These are phyloP conservation scores for Ceriops decandra DNA, from an alignment of 345 rosid genomes.

Conservation along the genomic window DNA sequence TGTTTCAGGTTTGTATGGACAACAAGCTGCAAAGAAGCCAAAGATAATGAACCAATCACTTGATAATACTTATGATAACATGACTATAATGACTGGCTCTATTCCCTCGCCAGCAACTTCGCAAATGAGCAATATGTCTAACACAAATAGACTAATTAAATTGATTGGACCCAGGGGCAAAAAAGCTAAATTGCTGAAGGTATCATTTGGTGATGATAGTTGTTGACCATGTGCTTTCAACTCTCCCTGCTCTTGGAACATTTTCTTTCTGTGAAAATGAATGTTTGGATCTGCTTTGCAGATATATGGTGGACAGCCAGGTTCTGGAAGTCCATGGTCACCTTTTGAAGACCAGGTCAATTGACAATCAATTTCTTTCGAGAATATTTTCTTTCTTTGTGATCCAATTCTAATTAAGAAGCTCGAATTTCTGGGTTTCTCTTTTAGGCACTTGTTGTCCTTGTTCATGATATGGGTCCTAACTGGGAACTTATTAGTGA, in stretches of 20 bases:
- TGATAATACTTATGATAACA: conserved; percentile 61
- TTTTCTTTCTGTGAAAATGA: conserved; percentile 21
- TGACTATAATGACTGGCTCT: conserved; percentile 51
- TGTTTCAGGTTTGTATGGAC: conserved; percentile 64
- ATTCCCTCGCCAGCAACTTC: conserved; percentile 83
- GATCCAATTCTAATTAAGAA: conserved; percentile 15
- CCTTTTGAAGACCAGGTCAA: conserved; percentile 96
- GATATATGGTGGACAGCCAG: conserved; percentile 71
- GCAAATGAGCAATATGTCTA: conserved; percentile 93
- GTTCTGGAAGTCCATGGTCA: conserved; percentile 89
- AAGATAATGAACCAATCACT: conserved; percentile 60
- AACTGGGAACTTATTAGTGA: conserved; percentile 99
- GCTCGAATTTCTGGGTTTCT: conserved; percentile 21
- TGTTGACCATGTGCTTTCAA: neutral
- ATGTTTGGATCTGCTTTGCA: conserved; percentile 34
- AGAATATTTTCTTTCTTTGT: conserved; percentile 17
- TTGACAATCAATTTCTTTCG: conserved; percentile 12
- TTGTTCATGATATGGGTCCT: conserved; percentile 99
- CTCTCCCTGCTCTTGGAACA: neutral
- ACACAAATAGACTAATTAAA: conserved; percentile 69
- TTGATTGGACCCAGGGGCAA: conserved; percentile 63
- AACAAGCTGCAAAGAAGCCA: conserved; percentile 66
- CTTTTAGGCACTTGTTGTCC: conserved; percentile 90
- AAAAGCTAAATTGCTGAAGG: conserved; percentile 78
- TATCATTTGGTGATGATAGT: conserved; percentile 30